These are phyloP conservation scores for Hirsutella rhossiliensis DNA, from an alignment of 2,329 filamentous ascomycete species.

Conservation along the genomic window DNA sequence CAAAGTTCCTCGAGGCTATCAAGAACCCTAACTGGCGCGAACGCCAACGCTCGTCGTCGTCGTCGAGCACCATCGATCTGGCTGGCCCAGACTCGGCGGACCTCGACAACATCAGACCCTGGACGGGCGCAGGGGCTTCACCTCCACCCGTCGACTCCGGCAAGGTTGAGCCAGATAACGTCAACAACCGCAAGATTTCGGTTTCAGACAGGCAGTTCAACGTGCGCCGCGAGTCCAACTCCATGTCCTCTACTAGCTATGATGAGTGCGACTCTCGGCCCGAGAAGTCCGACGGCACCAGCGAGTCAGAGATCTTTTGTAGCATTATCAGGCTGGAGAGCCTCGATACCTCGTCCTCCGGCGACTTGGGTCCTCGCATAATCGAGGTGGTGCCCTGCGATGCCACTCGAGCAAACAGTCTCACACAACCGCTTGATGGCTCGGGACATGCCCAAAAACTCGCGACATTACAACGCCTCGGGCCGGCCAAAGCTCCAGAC, in stretches of 20 bases:
- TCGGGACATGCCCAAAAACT: too few relatives aligned
- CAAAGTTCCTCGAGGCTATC: slow-evolving; percentile 18
- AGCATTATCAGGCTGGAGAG: neutral
- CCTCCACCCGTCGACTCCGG: neutral
- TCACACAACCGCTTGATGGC: too few relatives aligned
- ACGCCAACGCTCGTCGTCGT: slow-evolving; percentile 7
- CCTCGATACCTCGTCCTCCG: neutral
- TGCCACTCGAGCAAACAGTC: too few relatives aligned
- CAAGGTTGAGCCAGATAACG: slow-evolving; percentile 1
- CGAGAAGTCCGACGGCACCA: too few relatives aligned
- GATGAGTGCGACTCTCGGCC: too few relatives aligned
- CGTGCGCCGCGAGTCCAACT: neutral
- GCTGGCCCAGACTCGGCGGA: neutral
- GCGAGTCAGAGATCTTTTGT: neutral
- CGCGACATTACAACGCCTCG: too few relatives aligned
- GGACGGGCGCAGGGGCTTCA: neutral
- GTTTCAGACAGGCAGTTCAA: neutral
- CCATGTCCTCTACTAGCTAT: too few relatives aligned
- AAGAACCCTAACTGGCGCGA: slow-evolving; percentile 23
- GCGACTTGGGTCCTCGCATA: neutral
- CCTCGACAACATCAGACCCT: neutral
- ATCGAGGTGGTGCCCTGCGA: neutral
- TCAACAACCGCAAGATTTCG: slow-evolving; percentile 1
- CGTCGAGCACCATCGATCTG: neutral
- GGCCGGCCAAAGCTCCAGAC: too few relatives aligned